Base-by-base conservation (phyloP, 2,329 filamentous ascomycete species). In the Alternaria sp. region DNA sequence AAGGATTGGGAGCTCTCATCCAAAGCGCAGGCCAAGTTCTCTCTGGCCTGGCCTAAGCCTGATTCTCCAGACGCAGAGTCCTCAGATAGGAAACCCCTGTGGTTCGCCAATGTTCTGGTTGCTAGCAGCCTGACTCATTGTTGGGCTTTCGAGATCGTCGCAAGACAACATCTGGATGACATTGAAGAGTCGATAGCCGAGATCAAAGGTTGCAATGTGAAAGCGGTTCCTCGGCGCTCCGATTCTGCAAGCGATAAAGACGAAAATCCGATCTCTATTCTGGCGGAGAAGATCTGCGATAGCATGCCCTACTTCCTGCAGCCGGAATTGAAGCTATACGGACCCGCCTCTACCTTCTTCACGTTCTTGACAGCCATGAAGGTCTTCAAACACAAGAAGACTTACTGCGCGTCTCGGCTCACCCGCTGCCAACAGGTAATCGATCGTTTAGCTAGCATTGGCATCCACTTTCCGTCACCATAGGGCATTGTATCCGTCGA, bases 91-190 rank as follows among this genome's bases (percentile, higher is more conserved):
- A n/a, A 54, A 18, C 36, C 26, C 14, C 42, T 62, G 26, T 62
- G 59, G 49, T 62, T 54, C 44, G 43, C 49, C n/a, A 51, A 59
- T 41, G 51, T 58, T 26, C 54, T 62, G 55, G 46, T 36, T 8
- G 55, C 59, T 22, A 62, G 46, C 20, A 62, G 43, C 32, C 26
- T 59, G 49, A 55, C 28, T 8, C 59, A 62, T 51, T 59, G 26
- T 28, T 62, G 49, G 59, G 54, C 54, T 43, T 54, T 62, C 18
- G 20, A 46, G 49, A 62, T 59, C 39, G 16, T 62, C 20, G 53
- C 43, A 20, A 41, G 36, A 36, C 47, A 18, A 30, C 48, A 59
- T 38, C 22, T 59, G 6, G 20, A 24, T 26, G 18, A 24, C 22
- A 16, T 58, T 5, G n/a, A 34, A n/a, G 36, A 14, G 20, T 22